Evolutionary conservation across 768 basidiomycete genomes (phyloP), one percentile per base, ranked within the genome.

Genomic region (Mycena belliarum): DNA sequence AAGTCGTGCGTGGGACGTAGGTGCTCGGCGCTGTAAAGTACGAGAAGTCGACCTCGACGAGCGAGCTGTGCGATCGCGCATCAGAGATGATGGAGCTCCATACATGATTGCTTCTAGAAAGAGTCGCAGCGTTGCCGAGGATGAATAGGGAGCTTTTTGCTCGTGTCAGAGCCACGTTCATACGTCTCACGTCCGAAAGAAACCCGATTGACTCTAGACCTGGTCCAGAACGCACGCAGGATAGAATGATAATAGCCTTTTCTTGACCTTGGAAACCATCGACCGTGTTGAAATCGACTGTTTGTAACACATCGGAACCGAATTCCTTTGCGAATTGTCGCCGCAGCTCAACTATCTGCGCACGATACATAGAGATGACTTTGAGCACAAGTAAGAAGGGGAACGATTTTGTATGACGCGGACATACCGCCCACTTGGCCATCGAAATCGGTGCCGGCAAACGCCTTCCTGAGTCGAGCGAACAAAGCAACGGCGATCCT

Each of bases 191-290:
- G 70, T 96, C 91, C 85, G 86, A 82, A 65, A 98, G 81, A 78
- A 98, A 98, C 57, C 97, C 97, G 52, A 98, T 84, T 0, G 77
- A 83, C 55, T 82, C 80, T 20, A 93, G 71, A n/a, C 89, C 88
- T 18, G 91, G 87, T 6, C 97, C 95, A 11, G 94, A 91, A 61
- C 97, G 86, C 20, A 98, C 97, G 69, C 95, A 97, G 4, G 97
- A 98, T 20, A 99, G 79, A 63, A 99, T 98, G 73, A 99, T 96
- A 51, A 99, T 84, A 65, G 96, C 93, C 70, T 99, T 99, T 72
- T 99, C 97, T 75, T 99, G 97, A 46, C 97, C 97, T 72, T 99
- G 97, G 68, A 98, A 98, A 11, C 96, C 97, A 72, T 99, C 96
- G 37, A 99, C 96, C 0, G 97, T 98, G 69, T 97, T 91, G 76